Percentiles rank a stretch among this genome's conserved stretches.
phyloP scores from a whole-genome alignment of 345 rosid species.

The Orychophragmus violaceus region DNA sequence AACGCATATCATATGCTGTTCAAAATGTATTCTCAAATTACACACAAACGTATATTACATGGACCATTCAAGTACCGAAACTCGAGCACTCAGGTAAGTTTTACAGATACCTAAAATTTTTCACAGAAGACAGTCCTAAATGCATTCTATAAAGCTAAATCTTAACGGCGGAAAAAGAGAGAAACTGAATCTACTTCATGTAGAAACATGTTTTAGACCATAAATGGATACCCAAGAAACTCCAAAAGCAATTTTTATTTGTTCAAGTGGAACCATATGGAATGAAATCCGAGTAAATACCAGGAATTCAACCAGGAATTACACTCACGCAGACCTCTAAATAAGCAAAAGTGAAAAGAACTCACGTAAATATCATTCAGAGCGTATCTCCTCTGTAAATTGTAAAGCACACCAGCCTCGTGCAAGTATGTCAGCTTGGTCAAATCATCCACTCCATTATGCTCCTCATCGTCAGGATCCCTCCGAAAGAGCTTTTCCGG shows the following conservation, averaged over 20 bases:
- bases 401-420: slow-evolving; percentile 94
- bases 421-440: slow-evolving; percentile 89
- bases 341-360: neutral
- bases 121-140: neutral
- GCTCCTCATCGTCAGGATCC: slow-evolving; percentile 83
- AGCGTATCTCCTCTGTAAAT: slow-evolving; percentile 80
- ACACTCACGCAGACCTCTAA: neutral
- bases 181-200: neutral
- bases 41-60: neutral
- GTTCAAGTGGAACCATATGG: too few relatives aligned
- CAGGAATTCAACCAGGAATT: neutral
- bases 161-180: too few relatives aligned
- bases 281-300: slow-evolving; percentile 3
- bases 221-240: neutral
- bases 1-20: neutral
- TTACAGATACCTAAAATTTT: neutral
- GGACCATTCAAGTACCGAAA: slow-evolving; percentile 4
- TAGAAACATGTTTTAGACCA: neutral
- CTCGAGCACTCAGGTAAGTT: neutral
- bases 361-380: slow-evolving; percentile 95
- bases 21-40: neutral
- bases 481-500: slow-evolving; percentile 60
- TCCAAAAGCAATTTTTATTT: neutral
- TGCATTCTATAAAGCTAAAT: neutral
- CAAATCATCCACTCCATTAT: slow-evolving; percentile 98